Evolutionary conservation across 768 basidiomycete species (phyloP), one percentile per base, ranked within the genome.

Genomic region (Mycena belliarum): DNA sequence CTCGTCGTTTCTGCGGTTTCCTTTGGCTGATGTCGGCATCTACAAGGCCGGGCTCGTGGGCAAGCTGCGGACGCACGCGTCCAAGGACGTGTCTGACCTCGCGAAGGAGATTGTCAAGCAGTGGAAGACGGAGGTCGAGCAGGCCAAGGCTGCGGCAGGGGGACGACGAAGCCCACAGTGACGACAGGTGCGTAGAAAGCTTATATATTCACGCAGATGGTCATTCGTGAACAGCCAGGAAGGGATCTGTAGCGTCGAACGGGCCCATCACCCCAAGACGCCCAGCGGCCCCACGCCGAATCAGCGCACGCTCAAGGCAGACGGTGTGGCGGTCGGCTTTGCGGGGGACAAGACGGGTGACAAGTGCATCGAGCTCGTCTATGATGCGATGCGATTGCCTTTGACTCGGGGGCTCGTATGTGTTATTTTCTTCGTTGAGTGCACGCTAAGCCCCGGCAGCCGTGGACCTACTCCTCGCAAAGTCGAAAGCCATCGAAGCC

Each of bases 31-130:
- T 49, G 32, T 61, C 66, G 95, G 94, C 93, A 95, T 74, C n/a
- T 95, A 92, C 72, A 95, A 90, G 72, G 89, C 88, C 4, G 94
- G 94, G 47, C 75, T 96, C 0, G 93, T 97, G 3, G 93, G 93
- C 50, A 95, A 95, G 75, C 81, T 95, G 18, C 84, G 94, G 45
- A 79, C 81, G 28, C 88, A 94, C 71, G 75, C 81, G 1, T 76
- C 82, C 14, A 91, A 88, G 66, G 81, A 86, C 12, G 86, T 97
- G 10, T 71, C 91, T 9, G 89, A 92, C 63, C 76, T 91, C 7
- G 92, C 95, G 18, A 96, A 95, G 72, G 93, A 93, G 63, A 77
- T 95, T 43, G 95, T 97, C 47, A 91, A 87, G 73, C 89, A 88
- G 67, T 97, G 94, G 94, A 95, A 95, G 73, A 81, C 76, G 28